phyloP scores from a whole-genome alignment of 495 filamentous ascomycete genomes.

The Neurospora tetraspora region DNA sequence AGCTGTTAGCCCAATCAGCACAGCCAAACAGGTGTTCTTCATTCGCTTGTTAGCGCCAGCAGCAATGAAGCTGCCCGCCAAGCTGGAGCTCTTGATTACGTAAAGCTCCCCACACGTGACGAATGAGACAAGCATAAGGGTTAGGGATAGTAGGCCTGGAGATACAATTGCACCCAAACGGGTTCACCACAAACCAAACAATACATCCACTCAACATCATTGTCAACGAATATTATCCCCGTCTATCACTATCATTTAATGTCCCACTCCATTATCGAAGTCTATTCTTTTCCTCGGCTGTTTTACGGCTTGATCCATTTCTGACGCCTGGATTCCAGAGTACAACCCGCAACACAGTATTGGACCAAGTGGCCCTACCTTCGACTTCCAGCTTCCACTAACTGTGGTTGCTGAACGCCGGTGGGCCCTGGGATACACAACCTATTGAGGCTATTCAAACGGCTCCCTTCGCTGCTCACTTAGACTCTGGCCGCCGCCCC shows the following conservation, averaged over 20 bases:
- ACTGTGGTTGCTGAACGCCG: neutral
- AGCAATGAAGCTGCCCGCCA: neutral
- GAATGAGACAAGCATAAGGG: neutral
- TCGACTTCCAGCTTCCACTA: neutral
- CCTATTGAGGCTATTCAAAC: neutral
- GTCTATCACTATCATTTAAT: neutral
- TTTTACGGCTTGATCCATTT: neutral
- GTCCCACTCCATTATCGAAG: neutral
- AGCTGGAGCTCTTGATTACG: neutral
- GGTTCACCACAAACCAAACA: neutral
- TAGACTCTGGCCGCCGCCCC: neutral
- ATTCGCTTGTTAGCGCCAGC: neutral
- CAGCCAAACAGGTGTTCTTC: neutral
- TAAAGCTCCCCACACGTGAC: neutral
- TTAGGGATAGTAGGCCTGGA: neutral
- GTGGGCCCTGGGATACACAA: neutral
- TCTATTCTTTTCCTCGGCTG: neutral
- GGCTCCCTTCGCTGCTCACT: neutral
- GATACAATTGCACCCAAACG: neutral
- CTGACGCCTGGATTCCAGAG: neutral
- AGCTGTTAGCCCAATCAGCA: neutral
- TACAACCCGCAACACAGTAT: neutral
- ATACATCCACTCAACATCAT: neutral
- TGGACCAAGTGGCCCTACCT: neutral
- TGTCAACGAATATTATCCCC: neutral